Base-by-base conservation (phyloP, 768 basidiomycete genomes). In the Infundibulicybe gibba region DNA sequence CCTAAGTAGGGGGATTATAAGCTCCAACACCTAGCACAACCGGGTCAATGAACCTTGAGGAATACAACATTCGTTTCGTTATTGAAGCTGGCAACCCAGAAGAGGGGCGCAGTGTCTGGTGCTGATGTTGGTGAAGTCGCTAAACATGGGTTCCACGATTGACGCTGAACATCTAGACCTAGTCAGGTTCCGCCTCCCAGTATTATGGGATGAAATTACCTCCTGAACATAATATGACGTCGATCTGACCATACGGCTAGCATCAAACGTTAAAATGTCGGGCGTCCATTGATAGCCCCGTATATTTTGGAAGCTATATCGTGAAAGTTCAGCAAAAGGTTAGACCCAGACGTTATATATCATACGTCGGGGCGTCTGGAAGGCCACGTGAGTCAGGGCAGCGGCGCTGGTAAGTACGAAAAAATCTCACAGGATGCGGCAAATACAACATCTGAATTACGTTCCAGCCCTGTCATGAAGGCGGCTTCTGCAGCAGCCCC, bases 391-490 rank as follows among this genome's bases (percentile, higher is more conserved):
- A 25, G 8, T 25, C 25, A 25, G 25, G n/a, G n/a, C n/a, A n/a
- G n/a, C n/a, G 8, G 8, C 8, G 25, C 8, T 3, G 25, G 8
- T 25, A 8, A 25, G 25, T 8, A 25, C 8, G 25, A 25, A 25
- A 25, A 8, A 25, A 25, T 8, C 3, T 25, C 4, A 25, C 25
- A 25, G 25, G 25, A 25, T 25, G 57, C 54, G 44, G 62, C 67
- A 77, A 81, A 82, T 3, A 83, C 77, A 19, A 83, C 76, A 59
- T 84, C 80, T 2, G 72, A 70, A 49, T 82, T 82, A 20, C 68
- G 81, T 25, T 83, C 80, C 41, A 81, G 56, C 3, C 81, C 80
- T 1, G 79, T 81, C 80, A 81, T 81, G 51, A 76, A 82, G 3
- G 76, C 77, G 3, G 80, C 81, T 53, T 83, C 81, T 54, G 71